Percentiles rank a stretch among this genome's conserved stretches.
These are phyloP conservation scores for Leptoxyphium fumago DNA, from an alignment of 2,329 filamentous ascomycete genomes.

Conservation along the genomic window DNA sequence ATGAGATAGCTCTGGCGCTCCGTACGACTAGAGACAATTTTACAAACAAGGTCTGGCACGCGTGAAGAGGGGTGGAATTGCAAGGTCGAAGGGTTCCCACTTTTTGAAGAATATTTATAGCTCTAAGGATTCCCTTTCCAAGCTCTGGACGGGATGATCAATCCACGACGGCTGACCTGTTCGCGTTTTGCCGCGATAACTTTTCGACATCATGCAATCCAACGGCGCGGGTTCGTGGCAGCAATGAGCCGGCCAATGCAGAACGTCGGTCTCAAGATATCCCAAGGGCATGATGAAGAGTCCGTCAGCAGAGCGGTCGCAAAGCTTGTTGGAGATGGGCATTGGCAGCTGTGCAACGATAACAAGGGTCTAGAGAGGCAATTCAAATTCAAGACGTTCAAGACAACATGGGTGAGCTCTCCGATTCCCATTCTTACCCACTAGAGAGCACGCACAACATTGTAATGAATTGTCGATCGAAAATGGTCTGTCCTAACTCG, in stretches of 20 bases:
- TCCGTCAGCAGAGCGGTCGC: slow-evolving; percentile 3
- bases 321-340: background rate
- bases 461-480: background rate
- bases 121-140: too few species aligned
- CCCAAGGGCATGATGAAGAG: slow-evolving; percentile 8
- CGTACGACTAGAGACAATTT: too few species aligned
- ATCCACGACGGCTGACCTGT: background rate
- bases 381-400: slow-evolving; percentile 26
- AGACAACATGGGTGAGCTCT: slow-evolving; percentile 21
- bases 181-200: background rate
- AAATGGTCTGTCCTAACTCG: background rate
- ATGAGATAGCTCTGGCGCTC: too few species aligned
- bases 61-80: too few species aligned
- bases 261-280: slow-evolving; percentile 7
- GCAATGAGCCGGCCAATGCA: slow-evolving; percentile 5
- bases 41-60: too few species aligned
- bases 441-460: too few species aligned
- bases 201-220: background rate
- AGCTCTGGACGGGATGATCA: too few species aligned
- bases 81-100: too few species aligned
- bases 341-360: slow-evolving; percentile 19
- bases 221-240: slow-evolving; percentile 1
- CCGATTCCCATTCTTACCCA: background rate
- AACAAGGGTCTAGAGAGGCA: slow-evolving; percentile 20
- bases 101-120: too few species aligned